Evolutionary conservation across 2,329 filamentous ascomycete genomes (phyloP), one percentile per base, ranked within the genome.

Genomic region (Epichloe typhina): DNA sequence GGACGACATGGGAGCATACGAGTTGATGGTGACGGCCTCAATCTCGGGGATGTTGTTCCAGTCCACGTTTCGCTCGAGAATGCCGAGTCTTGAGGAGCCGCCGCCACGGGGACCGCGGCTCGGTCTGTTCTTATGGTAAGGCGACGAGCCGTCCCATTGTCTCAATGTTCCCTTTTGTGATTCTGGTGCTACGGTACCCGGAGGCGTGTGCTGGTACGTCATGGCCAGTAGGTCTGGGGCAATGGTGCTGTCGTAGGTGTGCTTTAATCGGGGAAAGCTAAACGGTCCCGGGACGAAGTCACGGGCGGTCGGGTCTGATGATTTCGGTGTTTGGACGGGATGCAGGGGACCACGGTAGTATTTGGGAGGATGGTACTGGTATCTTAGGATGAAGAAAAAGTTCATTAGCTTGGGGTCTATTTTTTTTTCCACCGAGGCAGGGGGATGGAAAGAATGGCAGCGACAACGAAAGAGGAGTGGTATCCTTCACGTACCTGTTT

Each of bases 271-370:
- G 12, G 91, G 86, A 47, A 86, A 75, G 63, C 84, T 86, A 75
- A 97, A 98, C 2, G 93, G 93, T 0, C 93, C 93, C 0, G 93
- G 90, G 26, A 86, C 75, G 67, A 93, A 98, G 63, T 88, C 76
- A 64, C 93, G 85, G 53, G 93, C 95, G 31, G 84, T 79, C 1
- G 90, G 90, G 61, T 96, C 87, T 55, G 90, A 93, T 48, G 83
- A 79, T 39, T 82, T 77, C n/a, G 88, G 91, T 53, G 88, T 86
- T 71, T 95, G 88, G 62, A 96, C 82, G 47, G 93, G 93, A 66
- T 97, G 90, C 23, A 97, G 76, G 56, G 90, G 90, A 51, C 93
- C 93, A 62, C 91, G 87, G 68, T 95, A 83, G 77, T 90, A 98
- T 72, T 91, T 93, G 56, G 93, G 93, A 47, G 91, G 84, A 57